phyloP scores from a whole-genome alignment of 768 basidiomycete genomes.

The Terana coerulea region DNA sequence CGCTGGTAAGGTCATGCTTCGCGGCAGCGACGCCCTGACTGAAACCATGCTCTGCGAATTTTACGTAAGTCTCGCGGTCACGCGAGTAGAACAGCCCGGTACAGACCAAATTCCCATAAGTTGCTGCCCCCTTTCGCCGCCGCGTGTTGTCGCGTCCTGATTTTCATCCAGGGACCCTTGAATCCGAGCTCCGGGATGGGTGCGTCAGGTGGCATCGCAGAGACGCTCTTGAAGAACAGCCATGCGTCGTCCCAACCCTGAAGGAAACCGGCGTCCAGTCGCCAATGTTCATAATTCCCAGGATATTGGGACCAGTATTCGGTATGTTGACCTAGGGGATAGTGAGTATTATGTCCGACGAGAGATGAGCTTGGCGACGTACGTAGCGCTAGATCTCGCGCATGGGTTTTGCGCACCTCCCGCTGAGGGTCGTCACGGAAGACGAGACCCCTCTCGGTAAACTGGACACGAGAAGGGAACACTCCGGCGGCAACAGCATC shows the following conservation, averaged over 20 bases:
- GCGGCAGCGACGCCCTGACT: slow-evolving; percentile 9
- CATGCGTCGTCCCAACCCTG: slow-evolving; percentile 73
- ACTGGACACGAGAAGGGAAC: slow-evolving; percentile 39
- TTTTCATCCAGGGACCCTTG: slow-evolving; percentile 52
- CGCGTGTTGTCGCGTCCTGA: slow-evolving; percentile 42
- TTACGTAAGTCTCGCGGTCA: background rate
- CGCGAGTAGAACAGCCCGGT: background rate
- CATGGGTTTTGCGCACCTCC: slow-evolving; percentile 31
- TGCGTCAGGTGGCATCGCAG: slow-evolving; percentile 12
- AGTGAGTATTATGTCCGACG: no score
- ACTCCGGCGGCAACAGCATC: slow-evolving; percentile 62
- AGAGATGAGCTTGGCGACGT: slow-evolving; percentile 10
- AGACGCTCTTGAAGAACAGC: slow-evolving; percentile 41
- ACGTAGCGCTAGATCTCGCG: slow-evolving; percentile 27
- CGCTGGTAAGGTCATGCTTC: background rate
- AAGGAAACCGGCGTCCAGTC: slow-evolving; percentile 62
- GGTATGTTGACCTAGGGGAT: slow-evolving; percentile 37
- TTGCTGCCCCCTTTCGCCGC: slow-evolving; percentile 34
- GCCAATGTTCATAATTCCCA: slow-evolving; percentile 61
- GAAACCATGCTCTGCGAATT: slow-evolving; percentile 12
- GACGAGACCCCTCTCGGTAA: slow-evolving; percentile 17
- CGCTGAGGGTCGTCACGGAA: slow-evolving; percentile 30
- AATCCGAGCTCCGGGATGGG: slow-evolving; percentile 61
- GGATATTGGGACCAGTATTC: slow-evolving; percentile 47
- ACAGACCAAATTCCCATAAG: slow-evolving; percentile 67